Base-by-base conservation (phyloP, 2,329 filamentous ascomycete genomes). In the Cryphonectria naterciae region DNA sequence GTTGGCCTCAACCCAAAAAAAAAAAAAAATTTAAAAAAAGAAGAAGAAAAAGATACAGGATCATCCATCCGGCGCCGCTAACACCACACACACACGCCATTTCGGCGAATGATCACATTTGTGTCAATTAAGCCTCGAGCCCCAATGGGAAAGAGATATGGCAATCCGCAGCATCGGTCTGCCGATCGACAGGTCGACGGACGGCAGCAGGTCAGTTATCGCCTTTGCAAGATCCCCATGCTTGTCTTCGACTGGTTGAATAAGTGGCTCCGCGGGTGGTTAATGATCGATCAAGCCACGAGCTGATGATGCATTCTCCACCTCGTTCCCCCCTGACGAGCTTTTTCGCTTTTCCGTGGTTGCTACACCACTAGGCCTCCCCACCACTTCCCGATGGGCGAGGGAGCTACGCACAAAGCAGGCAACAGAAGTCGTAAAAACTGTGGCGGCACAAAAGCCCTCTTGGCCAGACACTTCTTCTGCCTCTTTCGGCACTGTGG, bases 251-350 rank as follows among this genome's bases (percentile, higher is more conserved):
- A 49, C 37, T 43, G 41, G 28, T 64, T 64, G 35, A 25, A 43
- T 64, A 22, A 39, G 32, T 61, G 58, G 56, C 32, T 15, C 19
- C 13, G 28, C n/a, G 35, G 32, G 32, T n/a, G 22, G 8, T 63
- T 37, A 13, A 37, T 46, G 15, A 19, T 39, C 39, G 58, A n/a
- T 49, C 58, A 39, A 64, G 61, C 61, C 61, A 64, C 61, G 37
- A 46, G 61, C 37, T 39, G 32, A 61, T 39, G 32, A 61, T n/a
- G 32, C 32, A 22, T n/a, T 37, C 37, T 64, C 61, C 37, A 43
- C n/a, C 61, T 43, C n/a, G 11, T 22, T 46, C n/a, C 61, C 61
- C 61, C 61, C 61, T 46, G 39, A 64, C n/a, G 61, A 32, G 61
- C 61, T 11, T 39, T 25, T 64, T 46, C 25, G 39, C 4, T 39